A percentile compares a stretch with the other conserved stretches of the same genome.
phyloP scores from a whole-genome alignment of 176 grass and related monocot genomes.

The Musa beccarii region DNA sequence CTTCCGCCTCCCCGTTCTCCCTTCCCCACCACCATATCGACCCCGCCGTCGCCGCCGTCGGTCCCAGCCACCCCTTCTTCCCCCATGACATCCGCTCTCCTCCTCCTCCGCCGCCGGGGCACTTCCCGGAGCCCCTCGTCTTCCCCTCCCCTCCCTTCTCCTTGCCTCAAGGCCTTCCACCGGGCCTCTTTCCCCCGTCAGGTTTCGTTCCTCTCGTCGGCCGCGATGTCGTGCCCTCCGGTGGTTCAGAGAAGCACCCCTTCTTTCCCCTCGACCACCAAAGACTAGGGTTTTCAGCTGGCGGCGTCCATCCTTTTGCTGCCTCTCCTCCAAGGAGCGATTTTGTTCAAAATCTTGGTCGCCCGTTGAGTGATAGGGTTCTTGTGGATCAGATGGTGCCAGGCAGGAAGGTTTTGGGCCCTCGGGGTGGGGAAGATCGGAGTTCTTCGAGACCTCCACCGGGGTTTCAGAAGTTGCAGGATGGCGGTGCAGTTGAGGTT shows the following conservation, averaged over 20 bases:
- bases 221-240: background rate
- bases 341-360: background rate
- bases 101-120: background rate
- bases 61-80: slow-evolving; percentile 26
- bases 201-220: slow-evolving; percentile 13
- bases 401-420: background rate
- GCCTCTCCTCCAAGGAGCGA: slow-evolving; percentile 6
- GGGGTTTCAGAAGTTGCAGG: slow-evolving; percentile 21
- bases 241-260: slow-evolving; percentile 6
- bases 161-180: slow-evolving; percentile 8
- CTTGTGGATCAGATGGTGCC: slow-evolving; percentile 1
- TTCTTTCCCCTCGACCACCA: slow-evolving; percentile 23
- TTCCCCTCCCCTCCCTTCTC: slow-evolving; percentile 10
- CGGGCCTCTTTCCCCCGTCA: slow-evolving; percentile 10
- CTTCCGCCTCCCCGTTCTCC: background rate
- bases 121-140: slow-evolving; percentile 25
- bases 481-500: background rate
- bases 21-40: slow-evolving; percentile 25
- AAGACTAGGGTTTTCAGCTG: slow-evolving; percentile 4
- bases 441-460: slow-evolving; percentile 28
- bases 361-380: background rate
- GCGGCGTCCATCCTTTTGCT: slow-evolving; percentile 15
- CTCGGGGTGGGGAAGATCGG: background rate
- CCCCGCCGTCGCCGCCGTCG: slow-evolving; percentile 46
- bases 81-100: background rate